phyloP scores from a whole-genome alignment of 129 eudicot species.

The Arctium lappa region DNA sequence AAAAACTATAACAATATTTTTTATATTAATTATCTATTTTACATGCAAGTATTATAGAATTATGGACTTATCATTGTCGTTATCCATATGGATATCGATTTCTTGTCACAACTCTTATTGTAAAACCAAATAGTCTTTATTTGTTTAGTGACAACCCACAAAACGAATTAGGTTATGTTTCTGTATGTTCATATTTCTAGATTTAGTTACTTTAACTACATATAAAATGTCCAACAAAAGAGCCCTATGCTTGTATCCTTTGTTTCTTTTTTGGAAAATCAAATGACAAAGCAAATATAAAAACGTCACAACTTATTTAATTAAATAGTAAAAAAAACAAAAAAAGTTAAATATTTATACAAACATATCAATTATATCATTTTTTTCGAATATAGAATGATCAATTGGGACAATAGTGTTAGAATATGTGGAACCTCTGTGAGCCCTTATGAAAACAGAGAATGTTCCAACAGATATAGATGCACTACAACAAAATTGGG shows the following conservation, averaged over 20 bases:
- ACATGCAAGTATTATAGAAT: no score
- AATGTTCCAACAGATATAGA: neutral
- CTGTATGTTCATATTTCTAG: neutral
- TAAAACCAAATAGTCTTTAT: neutral
- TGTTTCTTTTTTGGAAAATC: neutral
- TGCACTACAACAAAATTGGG: no score
- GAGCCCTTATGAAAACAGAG: neutral
- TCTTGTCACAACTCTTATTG: neutral
- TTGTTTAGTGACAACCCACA: constrained; percentile 3
- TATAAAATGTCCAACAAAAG: neutral
- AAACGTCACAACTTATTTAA: neutral
- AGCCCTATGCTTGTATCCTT: neutral
- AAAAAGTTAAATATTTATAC: neutral
- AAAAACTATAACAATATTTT: no score
- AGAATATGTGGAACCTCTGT: no score
- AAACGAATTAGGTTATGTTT: constrained; percentile 1
- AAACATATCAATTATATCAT: no score
- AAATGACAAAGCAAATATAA: neutral
- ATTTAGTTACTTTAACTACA: neutral
- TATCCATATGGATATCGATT: neutral
- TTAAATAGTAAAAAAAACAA: neutral
- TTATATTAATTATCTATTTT: no score
- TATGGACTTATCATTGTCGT: neutral
- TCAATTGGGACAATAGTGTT: no score
- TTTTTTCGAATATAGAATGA: no score